Evolutionary conservation across 371 early-diverging fungal species (phyloP), one percentile per base, ranked within the genome.

Genomic region (Mortierella sp.): DNA sequence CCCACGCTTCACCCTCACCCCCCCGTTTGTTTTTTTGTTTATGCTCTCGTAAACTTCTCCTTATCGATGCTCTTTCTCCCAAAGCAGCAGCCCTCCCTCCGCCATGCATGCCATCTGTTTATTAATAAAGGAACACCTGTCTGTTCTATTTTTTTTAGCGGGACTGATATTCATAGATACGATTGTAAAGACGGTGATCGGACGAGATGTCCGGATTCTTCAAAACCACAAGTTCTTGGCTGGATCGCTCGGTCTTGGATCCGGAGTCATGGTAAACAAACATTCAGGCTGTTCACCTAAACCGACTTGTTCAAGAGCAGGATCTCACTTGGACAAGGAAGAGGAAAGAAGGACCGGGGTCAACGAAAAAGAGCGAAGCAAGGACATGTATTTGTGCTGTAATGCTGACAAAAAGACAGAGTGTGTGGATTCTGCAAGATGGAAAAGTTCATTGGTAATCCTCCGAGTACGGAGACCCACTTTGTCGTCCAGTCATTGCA

Each of bases 141-240:
- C 6, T n/a, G 5, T 48, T 7, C n/a, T 19, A n/a, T 48, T 48
- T 45, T 22, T 44, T 8, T 11, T 64, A 83, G 83, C 83, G n/a
- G 79, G 73, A 26, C 29, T 83, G 70, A 83, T 83, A 64, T 83
- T 83, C 52, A 74, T 78, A 44, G 83, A 83, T 63, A 78, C 73
- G 8, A 61, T 83, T n/a, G 75, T 68, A 22, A 74, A 72, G 66
- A 71, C 50, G 34, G 9, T 83, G 14, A 64, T 75, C 66, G 64
- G 79, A 26, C 71, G 73, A n/a, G 83, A 83, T 45, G 76, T 83
- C 41, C 68, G 64, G 13, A 78, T 83, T n/a, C 64, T 83, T 2
- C 83, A 83, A 39, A 78, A 83, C 67, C 83, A 83, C 73, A 78
- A 75, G 64, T 83, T 83, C 47, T 29, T 83, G 26, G 83, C 83